These are phyloP conservation scores for Letharia columbiana DNA, from an alignment of 495 filamentous ascomycete genomes.

Conservation along the genomic window DNA sequence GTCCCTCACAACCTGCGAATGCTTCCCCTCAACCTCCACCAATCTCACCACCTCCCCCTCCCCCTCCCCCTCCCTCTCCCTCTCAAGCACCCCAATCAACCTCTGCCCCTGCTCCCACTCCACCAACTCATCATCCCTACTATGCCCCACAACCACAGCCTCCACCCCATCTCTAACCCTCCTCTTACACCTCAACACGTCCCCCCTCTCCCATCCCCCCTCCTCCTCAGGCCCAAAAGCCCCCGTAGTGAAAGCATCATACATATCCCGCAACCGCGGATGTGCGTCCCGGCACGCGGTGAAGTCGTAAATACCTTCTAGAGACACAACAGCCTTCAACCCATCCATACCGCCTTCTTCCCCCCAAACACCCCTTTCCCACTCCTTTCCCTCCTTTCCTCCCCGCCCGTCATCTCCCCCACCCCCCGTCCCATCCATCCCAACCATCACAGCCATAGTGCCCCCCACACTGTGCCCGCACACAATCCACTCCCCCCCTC, in stretches of 20 bases:
- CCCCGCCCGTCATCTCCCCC: too few relatives aligned
- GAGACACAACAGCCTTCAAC: slow-evolving; percentile 49
- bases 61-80: slow-evolving; percentile 27
- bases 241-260: slow-evolving; percentile 49
- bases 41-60: slow-evolving; percentile 29
- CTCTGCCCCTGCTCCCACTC: slow-evolving; percentile 43
- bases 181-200: slow-evolving; percentile 39
- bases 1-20: slow-evolving; percentile 53
- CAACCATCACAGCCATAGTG: slow-evolving; percentile 60
- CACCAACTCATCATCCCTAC: slow-evolving; percentile 52
- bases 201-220: slow-evolving; percentile 42
- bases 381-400: slow-evolving; percentile 37
- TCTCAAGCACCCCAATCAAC: slow-evolving; percentile 37
- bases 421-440: slow-evolving; percentile 38
- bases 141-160: slow-evolving; percentile 51
- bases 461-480: slow-evolving; percentile 72
- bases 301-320: slow-evolving; percentile 63
- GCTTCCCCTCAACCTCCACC: slow-evolving; percentile 46
- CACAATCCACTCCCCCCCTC: slow-evolving; percentile 48
- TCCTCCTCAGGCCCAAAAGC: slow-evolving; percentile 53
- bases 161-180: slow-evolving; percentile 36
- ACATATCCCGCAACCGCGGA: slow-evolving; percentile 39
- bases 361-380: slow-evolving; percentile 23
- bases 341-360: slow-evolving; percentile 34
- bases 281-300: slow-evolving; percentile 39